These are phyloP conservation scores for Cadophora gregata DNA, from an alignment of 2,329 filamentous ascomycete species.

Conservation along the genomic window DNA sequence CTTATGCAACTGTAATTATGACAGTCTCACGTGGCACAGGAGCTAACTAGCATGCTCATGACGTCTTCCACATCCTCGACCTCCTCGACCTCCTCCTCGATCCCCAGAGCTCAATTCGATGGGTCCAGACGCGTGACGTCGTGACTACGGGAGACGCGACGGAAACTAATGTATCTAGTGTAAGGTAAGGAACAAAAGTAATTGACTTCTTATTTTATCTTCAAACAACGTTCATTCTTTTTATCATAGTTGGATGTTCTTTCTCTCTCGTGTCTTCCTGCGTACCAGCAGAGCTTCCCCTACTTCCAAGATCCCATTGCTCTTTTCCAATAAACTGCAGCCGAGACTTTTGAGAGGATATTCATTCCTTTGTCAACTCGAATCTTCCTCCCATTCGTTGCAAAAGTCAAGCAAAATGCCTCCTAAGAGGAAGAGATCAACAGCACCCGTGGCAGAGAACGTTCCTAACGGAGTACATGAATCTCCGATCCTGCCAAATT, in stretches of 20 bases:
- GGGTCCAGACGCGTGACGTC: slow-evolving; percentile 23
- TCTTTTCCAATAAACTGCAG: not conserved
- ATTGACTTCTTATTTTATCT: not conserved
- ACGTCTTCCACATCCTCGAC: slow-evolving; percentile 14
- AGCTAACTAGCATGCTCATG: slow-evolving; percentile 21
- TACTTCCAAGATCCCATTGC: not conserved
- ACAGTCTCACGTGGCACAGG: slow-evolving; percentile 17
- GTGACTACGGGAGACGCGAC: slow-evolving; percentile 20
- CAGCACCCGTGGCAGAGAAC: slow-evolving; percentile 22
- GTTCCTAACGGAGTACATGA: slow-evolving; percentile 1
- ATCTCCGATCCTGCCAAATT: slow-evolving; percentile 28
- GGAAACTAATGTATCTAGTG: not conserved
- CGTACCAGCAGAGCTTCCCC: slow-evolving; percentile 23
- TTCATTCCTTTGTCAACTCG: not conserved
- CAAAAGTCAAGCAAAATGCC: slow-evolving; percentile 31
- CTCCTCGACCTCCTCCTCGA: not conserved
- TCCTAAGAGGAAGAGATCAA: slow-evolving; percentile 42
- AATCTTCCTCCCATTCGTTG: not conserved
- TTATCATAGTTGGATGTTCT: slow-evolving; percentile 23
- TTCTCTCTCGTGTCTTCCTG: slow-evolving; percentile 22
- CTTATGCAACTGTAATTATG: no score
- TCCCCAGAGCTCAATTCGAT: not conserved
- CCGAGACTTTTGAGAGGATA: not conserved
- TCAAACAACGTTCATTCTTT: not conserved
- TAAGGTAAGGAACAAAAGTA: not conserved